Conservation (phyloP, 2,329 filamentous ascomycete genomes). For the Fusarium sp. region DNA sequence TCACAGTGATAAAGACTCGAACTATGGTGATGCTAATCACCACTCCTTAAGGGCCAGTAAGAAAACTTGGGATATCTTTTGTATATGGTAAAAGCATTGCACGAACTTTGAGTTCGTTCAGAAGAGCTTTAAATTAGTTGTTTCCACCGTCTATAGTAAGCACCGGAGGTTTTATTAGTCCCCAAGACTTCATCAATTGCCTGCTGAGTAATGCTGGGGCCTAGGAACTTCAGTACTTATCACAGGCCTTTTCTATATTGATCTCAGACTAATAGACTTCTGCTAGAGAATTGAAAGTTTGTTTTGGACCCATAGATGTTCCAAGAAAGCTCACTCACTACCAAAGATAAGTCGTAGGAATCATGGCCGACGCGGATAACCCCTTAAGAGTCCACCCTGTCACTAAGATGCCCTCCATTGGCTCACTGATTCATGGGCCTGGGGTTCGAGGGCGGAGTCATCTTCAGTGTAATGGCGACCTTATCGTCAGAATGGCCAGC, state of each 20-base stretch:
- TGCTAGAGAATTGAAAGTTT: background rate
- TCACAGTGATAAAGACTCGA: no score
- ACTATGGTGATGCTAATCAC: background rate
- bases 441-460: background rate
- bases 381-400: no score
- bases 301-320: fast-evolving
- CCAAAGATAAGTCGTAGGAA: fast-evolving
- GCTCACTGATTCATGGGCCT: background rate
- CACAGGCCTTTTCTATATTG: no score
- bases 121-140: background rate
- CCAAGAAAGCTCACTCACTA: fast-evolving
- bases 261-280: background rate
- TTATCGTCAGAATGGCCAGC: background rate
- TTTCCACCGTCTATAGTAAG: no score
- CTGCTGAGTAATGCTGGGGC: background rate
- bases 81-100: fast-evolving
- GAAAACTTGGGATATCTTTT: background rate
- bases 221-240: fast-evolving
- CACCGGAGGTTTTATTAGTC: fast-evolving
- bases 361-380: background rate
- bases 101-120: fast-evolving
- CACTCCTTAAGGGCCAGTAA: background rate
- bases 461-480: background rate
- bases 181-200: fast-evolving
- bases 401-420: fast-evolving